Percentiles rank a stretch among this genome's conserved stretches.
These are phyloP conservation scores for Lepidium campestre DNA, from an alignment of 441 rosid species.

Conservation along the genomic window DNA sequence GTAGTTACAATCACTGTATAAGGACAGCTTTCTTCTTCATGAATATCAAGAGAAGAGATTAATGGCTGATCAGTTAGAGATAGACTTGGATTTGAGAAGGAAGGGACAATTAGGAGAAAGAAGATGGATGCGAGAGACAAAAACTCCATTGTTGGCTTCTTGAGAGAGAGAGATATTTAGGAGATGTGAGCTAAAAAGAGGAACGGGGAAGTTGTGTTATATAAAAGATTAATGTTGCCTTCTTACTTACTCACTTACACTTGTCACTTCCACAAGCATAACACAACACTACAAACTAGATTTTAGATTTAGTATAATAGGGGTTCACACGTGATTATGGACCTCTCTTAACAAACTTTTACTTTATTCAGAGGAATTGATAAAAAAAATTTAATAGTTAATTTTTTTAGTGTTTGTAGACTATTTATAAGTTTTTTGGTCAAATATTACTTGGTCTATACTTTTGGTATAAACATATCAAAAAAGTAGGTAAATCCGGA, in stretches of 20 bases:
- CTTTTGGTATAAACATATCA: neutral
- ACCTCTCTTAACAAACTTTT: too few relatives aligned
- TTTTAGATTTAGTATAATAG: too few relatives aligned
- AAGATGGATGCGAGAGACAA: conserved; percentile 2
- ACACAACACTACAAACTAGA: too few relatives aligned
- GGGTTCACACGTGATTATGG: too few relatives aligned
- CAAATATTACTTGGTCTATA: neutral
- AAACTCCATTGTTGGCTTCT: neutral
- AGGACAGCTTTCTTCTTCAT: conserved; percentile 19
- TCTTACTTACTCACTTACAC: neutral
- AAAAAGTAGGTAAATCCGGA: neutral
- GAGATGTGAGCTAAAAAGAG: neutral
- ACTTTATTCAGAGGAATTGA: too few relatives aligned
- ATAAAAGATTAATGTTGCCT: neutral
- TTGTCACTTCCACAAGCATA: neutral
- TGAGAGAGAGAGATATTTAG: neutral
- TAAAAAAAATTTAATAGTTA: too few relatives aligned
- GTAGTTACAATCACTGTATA: conserved; percentile 23
- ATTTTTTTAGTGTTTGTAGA: too few relatives aligned
- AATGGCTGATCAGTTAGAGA: neutral
- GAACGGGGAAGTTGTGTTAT: neutral
- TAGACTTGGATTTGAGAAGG: neutral
- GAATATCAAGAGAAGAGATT: conserved; percentile 6
- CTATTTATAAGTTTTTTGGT: too few relatives aligned
- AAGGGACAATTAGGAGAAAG: neutral